Evolutionary conservation across 139 green algal species (phyloP).

Genomic region (Chlorella sp.): DNA sequence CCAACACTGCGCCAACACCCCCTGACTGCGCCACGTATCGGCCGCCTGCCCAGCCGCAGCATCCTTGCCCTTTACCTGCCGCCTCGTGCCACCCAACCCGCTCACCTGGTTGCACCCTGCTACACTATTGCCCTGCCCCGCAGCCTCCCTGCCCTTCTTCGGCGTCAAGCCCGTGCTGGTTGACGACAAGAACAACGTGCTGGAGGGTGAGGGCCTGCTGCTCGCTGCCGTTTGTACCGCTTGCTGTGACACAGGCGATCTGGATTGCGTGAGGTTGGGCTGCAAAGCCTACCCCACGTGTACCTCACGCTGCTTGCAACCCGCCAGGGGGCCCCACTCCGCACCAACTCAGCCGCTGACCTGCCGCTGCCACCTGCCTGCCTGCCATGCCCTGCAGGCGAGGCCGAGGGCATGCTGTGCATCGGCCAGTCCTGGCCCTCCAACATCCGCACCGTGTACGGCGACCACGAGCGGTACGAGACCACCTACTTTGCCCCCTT

Average conservation of each 20-base stretch:
- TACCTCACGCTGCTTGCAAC: too few relatives aligned
- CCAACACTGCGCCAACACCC: too few relatives aligned
- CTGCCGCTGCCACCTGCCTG: not conserved
- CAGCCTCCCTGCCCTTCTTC: slow-evolving; percentile 94
- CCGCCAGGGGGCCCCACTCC: too few relatives aligned
- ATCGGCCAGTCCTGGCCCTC: slow-evolving; percentile 90
- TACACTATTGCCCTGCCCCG: slow-evolving; percentile 9
- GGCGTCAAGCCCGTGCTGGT: slow-evolving; percentile 93
- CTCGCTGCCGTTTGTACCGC: too few relatives aligned
- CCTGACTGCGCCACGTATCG: too few relatives aligned
- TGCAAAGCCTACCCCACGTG: too few relatives aligned
- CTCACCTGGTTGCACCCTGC: not conserved
- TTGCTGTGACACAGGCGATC: too few relatives aligned
- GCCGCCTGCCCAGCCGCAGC: too few relatives aligned
- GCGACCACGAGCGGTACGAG: slow-evolving; percentile 88
- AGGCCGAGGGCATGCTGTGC: slow-evolving; percentile 48
- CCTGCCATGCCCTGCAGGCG: not conserved
- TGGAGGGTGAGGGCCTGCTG: slow-evolving; percentile 45
- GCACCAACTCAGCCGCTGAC: not conserved
- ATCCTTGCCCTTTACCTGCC: too few relatives aligned
- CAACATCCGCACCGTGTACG: slow-evolving; percentile 84
- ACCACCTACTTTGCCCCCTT: slow-evolving; percentile 40
- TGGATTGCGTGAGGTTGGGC: too few relatives aligned
- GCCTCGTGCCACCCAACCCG: too few relatives aligned
- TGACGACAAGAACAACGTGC: slow-evolving; percentile 81